Percentiles rank a stretch among this genome's conserved stretches.
phyloP scores from a whole-genome alignment of 2,329 filamentous ascomycete species.

The Metarhizium album region DNA sequence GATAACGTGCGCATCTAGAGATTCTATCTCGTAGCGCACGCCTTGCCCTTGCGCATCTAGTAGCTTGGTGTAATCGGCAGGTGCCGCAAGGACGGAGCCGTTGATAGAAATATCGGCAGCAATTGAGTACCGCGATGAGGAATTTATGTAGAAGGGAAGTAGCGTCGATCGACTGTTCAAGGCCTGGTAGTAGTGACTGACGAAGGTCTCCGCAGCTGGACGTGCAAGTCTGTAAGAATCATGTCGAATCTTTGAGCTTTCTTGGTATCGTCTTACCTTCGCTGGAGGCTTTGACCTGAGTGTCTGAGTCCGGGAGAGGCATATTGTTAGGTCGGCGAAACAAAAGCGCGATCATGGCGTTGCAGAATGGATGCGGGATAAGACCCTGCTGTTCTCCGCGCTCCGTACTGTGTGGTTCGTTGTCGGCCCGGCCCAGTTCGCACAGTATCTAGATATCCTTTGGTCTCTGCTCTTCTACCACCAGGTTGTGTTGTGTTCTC shows the following conservation, averaged over 20 bases:
- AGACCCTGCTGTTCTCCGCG: too few relatives aligned
- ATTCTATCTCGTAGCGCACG: constrained; percentile 62
- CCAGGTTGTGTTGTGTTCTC: too few relatives aligned
- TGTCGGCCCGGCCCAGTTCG: too few relatives aligned
- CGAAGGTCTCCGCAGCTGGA: constrained; percentile 59
- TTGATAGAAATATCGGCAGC: constrained; percentile 69
- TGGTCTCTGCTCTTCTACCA: too few relatives aligned
- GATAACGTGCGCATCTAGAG: constrained; percentile 66
- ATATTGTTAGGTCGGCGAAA: constrained; percentile 12
- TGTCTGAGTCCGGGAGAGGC: constrained; percentile 29
- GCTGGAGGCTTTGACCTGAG: constrained; percentile 33
- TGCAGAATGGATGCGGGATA: too few relatives aligned
- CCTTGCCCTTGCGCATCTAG: constrained; percentile 51
- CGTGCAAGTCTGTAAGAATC: background rate
- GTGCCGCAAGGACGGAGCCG: constrained; percentile 54
- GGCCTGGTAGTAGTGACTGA: constrained; percentile 65
- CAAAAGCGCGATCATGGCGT: too few relatives aligned
- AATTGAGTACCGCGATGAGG: constrained; percentile 40
- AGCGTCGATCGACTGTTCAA: constrained; percentile 55
- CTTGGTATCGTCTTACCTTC: constrained; percentile 27
- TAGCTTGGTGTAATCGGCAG: constrained; percentile 54
- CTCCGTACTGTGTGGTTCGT: too few relatives aligned
- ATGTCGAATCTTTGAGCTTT: background rate
- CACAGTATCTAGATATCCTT: too few relatives aligned
- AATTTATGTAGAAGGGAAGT: constrained; percentile 58